Base-by-base conservation (phyloP, 2,329 filamentous ascomycete genomes). In the Xylaria sp. region DNA sequence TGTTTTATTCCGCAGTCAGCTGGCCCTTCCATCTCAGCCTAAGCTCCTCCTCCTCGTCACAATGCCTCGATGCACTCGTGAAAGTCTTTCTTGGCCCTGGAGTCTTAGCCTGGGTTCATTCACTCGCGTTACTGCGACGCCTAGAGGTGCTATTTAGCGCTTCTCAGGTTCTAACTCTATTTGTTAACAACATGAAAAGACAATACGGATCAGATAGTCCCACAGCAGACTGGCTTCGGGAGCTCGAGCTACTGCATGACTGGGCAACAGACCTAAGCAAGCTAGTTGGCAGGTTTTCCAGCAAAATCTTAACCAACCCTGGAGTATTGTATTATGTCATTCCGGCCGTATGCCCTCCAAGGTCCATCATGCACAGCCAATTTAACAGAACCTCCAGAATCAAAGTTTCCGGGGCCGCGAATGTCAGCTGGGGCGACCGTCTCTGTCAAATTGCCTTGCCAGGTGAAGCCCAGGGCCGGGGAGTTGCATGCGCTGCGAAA, bases 251-350 rank as follows among this genome's bases (percentile, higher is more conserved):
- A 0, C 52, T 73, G 13, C 57, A 51, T 3, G 28, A 60, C n/a
- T 72, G 71, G 71, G 60, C 66, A 18, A 48, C 60, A 2, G 71
- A 73, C 39, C 58, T 73, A 1, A 56, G 59, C 7, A 73, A 70
- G 51, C 28, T 73, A 25, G 25, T 68, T 3, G 69, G 63, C 2
- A 68, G 67, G 48, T 73, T 66, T 20, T 64, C 63, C 7, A 63
- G 57, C 3, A 52, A 54, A 54, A 63, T 66, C 41, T 15, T 55
- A 28, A 13, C 61, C 34, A 61, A 57, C 23, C 66, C 37, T 46
- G 64, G 28, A 10, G 61, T 63, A 12, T n/a, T 25, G 23, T 62
- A 32, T 50, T 18, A 20, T 8, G 41, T n/a, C 2, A 23, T 67
- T 23, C 65, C 63, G 7, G 55, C 54, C 9, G 23, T 65, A 20